Percentiles rank a stretch among this genome's conserved stretches.
phyloP scores from a whole-genome alignment of 2,329 filamentous ascomycete genomes.

The Aspergillus brasiliensis region DNA sequence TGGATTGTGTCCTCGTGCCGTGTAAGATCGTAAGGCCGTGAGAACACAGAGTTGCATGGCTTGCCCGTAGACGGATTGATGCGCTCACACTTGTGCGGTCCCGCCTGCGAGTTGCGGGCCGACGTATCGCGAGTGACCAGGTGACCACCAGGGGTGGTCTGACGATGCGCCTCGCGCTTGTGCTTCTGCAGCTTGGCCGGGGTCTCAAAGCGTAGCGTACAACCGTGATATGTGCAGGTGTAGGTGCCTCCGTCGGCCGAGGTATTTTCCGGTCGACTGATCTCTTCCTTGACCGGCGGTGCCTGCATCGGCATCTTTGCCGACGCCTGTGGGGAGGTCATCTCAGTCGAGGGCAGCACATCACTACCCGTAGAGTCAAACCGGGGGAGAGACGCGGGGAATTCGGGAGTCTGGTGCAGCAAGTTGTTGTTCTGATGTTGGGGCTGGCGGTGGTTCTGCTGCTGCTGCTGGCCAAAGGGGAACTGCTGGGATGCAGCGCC shows the following conservation, averaged over 20 bases:
- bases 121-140: constrained; percentile 44
- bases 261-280: constrained; percentile 62
- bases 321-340: constrained; percentile 38
- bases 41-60: constrained; percentile 92
- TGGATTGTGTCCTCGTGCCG: constrained; percentile 97
- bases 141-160: constrained; percentile 60
- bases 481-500: constrained; percentile 56
- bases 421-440: constrained; percentile 34
- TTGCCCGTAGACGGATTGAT: constrained; percentile 95
- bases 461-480: constrained; percentile 39
- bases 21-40: constrained; percentile 92
- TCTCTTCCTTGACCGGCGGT: constrained; percentile 36
- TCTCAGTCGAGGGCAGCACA: constrained; percentile 31
- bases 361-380: constrained; percentile 66
- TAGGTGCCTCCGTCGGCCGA: constrained; percentile 83
- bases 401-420: constrained; percentile 55
- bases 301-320: constrained; percentile 39
- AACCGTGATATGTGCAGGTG: constrained; percentile 94
- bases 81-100: constrained; percentile 88
- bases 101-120: constrained; percentile 81
- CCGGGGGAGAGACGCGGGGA: constrained; percentile 60
- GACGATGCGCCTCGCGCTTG: constrained; percentile 89
- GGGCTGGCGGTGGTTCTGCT: constrained; percentile 26
- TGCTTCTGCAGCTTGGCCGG: constrained; percentile 88
- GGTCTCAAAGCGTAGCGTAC: constrained; percentile 83